Percentiles rank a stretch among this genome's conserved stretches.
These are phyloP conservation scores for Suillus variegatus DNA, from an alignment of 768 basidiomycete genomes.

Conservation along the genomic window DNA sequence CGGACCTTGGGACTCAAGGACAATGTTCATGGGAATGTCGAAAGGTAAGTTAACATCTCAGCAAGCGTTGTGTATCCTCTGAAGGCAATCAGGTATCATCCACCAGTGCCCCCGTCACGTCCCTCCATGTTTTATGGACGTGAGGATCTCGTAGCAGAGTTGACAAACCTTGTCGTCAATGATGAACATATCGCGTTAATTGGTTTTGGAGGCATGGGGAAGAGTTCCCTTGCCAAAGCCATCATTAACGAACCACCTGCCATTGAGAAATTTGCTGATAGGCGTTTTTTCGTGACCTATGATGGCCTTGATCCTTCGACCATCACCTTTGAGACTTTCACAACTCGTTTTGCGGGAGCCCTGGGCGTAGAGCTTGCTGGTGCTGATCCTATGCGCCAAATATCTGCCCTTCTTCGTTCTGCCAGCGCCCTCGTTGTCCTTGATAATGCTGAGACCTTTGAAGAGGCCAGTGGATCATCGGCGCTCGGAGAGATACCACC, in stretches of 20 bases:
- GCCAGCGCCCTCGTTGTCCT: slow-evolving; percentile 1
- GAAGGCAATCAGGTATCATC: not conserved
- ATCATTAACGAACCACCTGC: not conserved
- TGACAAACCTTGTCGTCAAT: not conserved
- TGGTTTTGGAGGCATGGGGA: slow-evolving; percentile 2
- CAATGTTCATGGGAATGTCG: not conserved
- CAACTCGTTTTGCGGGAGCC: not conserved
- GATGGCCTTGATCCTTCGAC: not conserved
- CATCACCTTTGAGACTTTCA: slow-evolving; percentile 1
- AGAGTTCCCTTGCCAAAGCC: slow-evolving; percentile 3
- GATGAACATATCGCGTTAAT: not conserved
- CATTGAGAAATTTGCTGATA: not conserved
- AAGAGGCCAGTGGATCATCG: not conserved
- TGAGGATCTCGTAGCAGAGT: not conserved
- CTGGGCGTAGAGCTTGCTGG: not conserved
- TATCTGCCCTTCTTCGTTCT: not conserved
- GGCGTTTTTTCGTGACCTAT: not conserved
- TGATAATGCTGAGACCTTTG: slow-evolving; percentile 2
- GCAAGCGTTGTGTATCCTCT: not conserved
- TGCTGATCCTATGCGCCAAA: not conserved
- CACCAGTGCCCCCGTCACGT: not conserved
- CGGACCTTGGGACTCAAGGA: not conserved
- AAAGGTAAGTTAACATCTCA: not conserved
- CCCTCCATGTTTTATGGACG: not conserved
- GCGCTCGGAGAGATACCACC: not conserved